Base-by-base conservation (phyloP, 2,329 filamentous ascomycete species). In the Calonectria hawksworthii region DNA sequence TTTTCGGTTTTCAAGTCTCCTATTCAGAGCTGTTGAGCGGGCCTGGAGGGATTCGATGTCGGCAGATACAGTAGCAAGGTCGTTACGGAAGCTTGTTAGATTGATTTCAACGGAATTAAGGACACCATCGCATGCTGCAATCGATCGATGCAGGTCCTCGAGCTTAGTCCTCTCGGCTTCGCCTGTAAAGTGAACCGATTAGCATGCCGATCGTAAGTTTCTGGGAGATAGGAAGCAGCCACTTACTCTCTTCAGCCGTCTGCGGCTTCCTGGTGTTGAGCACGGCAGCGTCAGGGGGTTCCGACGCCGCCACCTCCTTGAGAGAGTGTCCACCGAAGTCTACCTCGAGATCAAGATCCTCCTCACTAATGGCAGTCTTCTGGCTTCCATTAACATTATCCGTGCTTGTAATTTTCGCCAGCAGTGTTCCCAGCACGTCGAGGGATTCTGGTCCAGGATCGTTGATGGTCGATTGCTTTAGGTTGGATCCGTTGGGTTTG, bases 1-100 rank as follows among this genome's bases (percentile, higher is more conserved):
- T 83, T 94, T 96, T 44, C 98, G 91, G 82, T 98, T 98, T 78
- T 98, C 94, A 36, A 99, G 88, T 80, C 96, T 93, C 44, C 94
- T 92, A 80, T 95, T 98, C 74, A 99, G 86, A 10, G 94, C 92
- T 14, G 93, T 91, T 0, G 97, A 99, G 61, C 97, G 92, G 67
- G 94, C 93, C 86, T 99, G 97, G 51, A 99, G 87, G 2, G 93
- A 96, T 85, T 99, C 97, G 67, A 99, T 99, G 83, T 99, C 97
- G 9, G 96, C 94, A 1, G 97, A 98, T 16, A 99, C 97, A 18
- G 93, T 92, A 11, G 95, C 96, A 14, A 99, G 91, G 84, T 99
- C 98, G 74, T 96, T 94, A 83, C 98, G 96, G 83, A 99, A 99
- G 84, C 93, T 96, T 47, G 94, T 94, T 68, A 99, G 89, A 83